Evolutionary conservation across 1,284 basidiomycete species (phyloP).

Genomic region (Cutaneotrichosporon cutaneum): DNA sequence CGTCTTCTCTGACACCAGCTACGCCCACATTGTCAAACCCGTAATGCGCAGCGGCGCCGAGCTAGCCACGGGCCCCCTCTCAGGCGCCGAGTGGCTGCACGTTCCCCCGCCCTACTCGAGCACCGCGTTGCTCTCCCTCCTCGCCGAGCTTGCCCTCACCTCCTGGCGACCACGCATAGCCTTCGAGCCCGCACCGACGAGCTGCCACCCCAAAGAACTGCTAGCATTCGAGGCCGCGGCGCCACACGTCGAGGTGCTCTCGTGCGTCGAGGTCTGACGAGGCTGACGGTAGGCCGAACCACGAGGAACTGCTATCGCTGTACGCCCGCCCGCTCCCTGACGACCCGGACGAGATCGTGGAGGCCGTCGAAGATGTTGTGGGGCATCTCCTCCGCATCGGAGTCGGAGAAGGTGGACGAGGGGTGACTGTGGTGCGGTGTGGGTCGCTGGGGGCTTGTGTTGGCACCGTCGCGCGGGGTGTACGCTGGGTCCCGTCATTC

Average conservation of each 20-base stretch:
- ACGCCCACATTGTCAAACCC: conserved; percentile 33
- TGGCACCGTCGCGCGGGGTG: conserved; percentile 31
- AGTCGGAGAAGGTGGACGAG: conserved; percentile 29
- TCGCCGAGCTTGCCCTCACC: conserved; percentile 19
- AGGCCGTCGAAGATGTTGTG: conserved; percentile 30
- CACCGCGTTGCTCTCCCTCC: conserved; percentile 28
- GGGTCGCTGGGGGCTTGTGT: conserved; percentile 43
- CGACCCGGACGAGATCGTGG: conserved; percentile 16
- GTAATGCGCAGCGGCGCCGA: conserved; percentile 27
- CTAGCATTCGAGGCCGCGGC: conserved; percentile 34
- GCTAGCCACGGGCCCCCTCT: conserved; percentile 30
- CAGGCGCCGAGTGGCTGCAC: conserved; percentile 40
- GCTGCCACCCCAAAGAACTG: conserved; percentile 36
- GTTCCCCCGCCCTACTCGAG: conserved; percentile 39
- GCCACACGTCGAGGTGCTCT: conserved; percentile 33
- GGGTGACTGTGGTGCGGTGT: conserved; percentile 44
- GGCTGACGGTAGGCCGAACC: conserved; percentile 31
- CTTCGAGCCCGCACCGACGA: conserved; percentile 44
- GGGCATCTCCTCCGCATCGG: conserved; percentile 35
- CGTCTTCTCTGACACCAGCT: conserved; percentile 34
- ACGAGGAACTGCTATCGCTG: conserved; percentile 45
- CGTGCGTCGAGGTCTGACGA: conserved; percentile 6
- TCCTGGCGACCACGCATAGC: conserved; percentile 40
- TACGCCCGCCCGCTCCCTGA: conserved; percentile 26
- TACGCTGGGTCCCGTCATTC: conserved; percentile 44